These are phyloP conservation scores for Stagonosporopsis rhizophila DNA, from an alignment of 2,329 filamentous ascomycete species.

Conservation along the genomic window DNA sequence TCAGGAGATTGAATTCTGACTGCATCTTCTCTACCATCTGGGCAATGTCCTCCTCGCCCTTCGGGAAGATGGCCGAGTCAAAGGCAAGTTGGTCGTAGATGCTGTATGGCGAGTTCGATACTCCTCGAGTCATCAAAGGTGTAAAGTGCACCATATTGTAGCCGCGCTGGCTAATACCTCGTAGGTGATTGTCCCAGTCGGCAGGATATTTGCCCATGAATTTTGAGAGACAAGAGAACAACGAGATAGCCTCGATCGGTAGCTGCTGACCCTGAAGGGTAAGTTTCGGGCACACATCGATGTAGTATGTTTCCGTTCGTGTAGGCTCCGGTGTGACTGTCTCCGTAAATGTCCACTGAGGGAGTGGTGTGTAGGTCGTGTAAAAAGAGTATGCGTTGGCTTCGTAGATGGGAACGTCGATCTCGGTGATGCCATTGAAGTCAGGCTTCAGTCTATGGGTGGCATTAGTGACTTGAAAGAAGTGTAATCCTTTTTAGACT, in stretches of 20 bases:
- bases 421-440: conserved; percentile 90
- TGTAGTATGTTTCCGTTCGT: conserved; percentile 82
- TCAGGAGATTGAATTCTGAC: conserved; percentile 81
- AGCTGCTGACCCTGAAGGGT: conserved; percentile 75
- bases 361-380: conserved; percentile 87
- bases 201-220: conserved; percentile 93
- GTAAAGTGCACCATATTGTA: conserved; percentile 99
- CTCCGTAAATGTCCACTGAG: conserved; percentile 71
- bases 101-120: conserved; percentile 96
- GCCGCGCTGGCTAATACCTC: conserved; percentile 85
- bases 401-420: conserved; percentile 82
- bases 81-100: conserved; percentile 91
- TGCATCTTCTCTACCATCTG: conserved; percentile 82
- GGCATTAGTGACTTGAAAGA: conserved; percentile 20
- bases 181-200: conserved; percentile 89
- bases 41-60: conserved; percentile 81
- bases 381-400: conserved; percentile 95
- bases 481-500: conserved; percentile 40
- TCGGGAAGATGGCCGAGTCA: conserved; percentile 81
- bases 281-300: conserved; percentile 87
- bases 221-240: conserved; percentile 95
- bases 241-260: conserved; percentile 84
- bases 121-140: conserved; percentile 84
- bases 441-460: conserved; percentile 77
- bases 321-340: conserved; percentile 62